Evolutionary conservation across 768 basidiomycete genomes (phyloP).

Genomic region (Termitomyces sp.): DNA sequence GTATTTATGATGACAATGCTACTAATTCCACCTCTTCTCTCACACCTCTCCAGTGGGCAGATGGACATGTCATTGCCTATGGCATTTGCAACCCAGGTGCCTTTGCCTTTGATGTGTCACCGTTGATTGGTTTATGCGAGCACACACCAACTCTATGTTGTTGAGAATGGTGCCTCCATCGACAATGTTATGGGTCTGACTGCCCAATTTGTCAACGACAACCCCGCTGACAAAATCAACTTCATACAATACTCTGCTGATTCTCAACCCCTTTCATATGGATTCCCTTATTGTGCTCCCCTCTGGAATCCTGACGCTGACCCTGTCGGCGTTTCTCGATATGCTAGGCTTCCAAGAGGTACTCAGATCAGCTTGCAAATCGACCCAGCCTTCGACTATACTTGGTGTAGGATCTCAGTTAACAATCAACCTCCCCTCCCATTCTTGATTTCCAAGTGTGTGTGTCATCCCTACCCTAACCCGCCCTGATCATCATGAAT

Average conservation of each 20-base stretch:
- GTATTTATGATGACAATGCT: too few relatives aligned
- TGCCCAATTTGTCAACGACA: slow-evolving; percentile 37
- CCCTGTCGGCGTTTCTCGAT: slow-evolving; percentile 36
- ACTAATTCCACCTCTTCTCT: slow-evolving; percentile 10
- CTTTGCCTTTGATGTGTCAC: slow-evolving; percentile 29
- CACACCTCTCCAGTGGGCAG: slow-evolving; percentile 20
- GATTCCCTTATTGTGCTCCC: slow-evolving; percentile 42
- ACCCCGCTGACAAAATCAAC: slow-evolving; percentile 39
- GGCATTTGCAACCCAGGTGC: slow-evolving; percentile 44
- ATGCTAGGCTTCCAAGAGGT: slow-evolving; percentile 24
- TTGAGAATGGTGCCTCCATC: slow-evolving; percentile 43
- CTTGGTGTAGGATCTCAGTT: slow-evolving; percentile 26
- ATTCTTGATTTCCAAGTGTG: slow-evolving; percentile 35
- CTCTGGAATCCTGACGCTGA: slow-evolving; percentile 41
- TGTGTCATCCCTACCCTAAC: background rate
- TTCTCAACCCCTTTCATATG: slow-evolving; percentile 23
- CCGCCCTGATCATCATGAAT: background rate
- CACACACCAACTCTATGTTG: slow-evolving; percentile 24
- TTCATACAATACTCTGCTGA: slow-evolving; percentile 18
- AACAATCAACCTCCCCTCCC: slow-evolving; percentile 41
- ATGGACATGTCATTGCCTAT: slow-evolving; percentile 34
- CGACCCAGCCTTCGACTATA: slow-evolving; percentile 25
- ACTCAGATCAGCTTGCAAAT: slow-evolving; percentile 36
- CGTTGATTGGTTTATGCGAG: background rate
- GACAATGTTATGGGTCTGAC: slow-evolving; percentile 37